phyloP scores from a whole-genome alignment of 1,139 yeast genomes.

The Zygoascus meyerae region DNA sequence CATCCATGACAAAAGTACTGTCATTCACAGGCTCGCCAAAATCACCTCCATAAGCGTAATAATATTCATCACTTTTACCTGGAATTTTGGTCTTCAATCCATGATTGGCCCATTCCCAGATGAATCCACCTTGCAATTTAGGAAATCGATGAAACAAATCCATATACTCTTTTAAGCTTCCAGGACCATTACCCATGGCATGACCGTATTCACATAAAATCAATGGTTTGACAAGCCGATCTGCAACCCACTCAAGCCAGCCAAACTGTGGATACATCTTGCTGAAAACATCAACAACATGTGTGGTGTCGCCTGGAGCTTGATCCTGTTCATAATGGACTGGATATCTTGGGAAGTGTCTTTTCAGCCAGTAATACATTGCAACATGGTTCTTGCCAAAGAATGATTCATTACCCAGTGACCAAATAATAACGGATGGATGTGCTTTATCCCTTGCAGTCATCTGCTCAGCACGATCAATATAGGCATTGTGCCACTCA shows the following conservation, averaged over 20 bases:
- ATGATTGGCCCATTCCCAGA: slow-evolving; percentile 40
- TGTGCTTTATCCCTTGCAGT: slow-evolving; percentile 34
- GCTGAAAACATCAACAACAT: slow-evolving; percentile 29
- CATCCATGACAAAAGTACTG: slow-evolving; percentile 37
- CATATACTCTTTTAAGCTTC: slow-evolving; percentile 32
- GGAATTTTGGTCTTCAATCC: slow-evolving; percentile 27
- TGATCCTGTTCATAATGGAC: slow-evolving; percentile 31
- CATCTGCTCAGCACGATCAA: slow-evolving; percentile 32
- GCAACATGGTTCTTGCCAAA: slow-evolving; percentile 32
- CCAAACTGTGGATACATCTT: slow-evolving; percentile 32
- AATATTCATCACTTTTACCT: slow-evolving; percentile 12
- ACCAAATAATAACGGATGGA: slow-evolving; percentile 35
- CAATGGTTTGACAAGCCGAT: slow-evolving; percentile 28
- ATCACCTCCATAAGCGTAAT: slow-evolving; percentile 36
- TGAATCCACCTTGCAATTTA: slow-evolving; percentile 35
- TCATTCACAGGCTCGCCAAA: slow-evolving; percentile 35
- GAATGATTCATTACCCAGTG: slow-evolving; percentile 36
- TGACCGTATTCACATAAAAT: slow-evolving; percentile 37
- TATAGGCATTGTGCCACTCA: slow-evolving; percentile 32
- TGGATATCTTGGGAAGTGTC: slow-evolving; percentile 28
- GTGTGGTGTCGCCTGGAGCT: slow-evolving; percentile 14
- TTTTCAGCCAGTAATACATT: slow-evolving; percentile 29
- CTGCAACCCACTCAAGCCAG: slow-evolving; percentile 23
- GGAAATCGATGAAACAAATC: slow-evolving; percentile 30
- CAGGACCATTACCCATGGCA: slow-evolving; percentile 40